Base-by-base conservation (phyloP, 441 rosid genomes). In the Adansonia grandidieri region DNA sequence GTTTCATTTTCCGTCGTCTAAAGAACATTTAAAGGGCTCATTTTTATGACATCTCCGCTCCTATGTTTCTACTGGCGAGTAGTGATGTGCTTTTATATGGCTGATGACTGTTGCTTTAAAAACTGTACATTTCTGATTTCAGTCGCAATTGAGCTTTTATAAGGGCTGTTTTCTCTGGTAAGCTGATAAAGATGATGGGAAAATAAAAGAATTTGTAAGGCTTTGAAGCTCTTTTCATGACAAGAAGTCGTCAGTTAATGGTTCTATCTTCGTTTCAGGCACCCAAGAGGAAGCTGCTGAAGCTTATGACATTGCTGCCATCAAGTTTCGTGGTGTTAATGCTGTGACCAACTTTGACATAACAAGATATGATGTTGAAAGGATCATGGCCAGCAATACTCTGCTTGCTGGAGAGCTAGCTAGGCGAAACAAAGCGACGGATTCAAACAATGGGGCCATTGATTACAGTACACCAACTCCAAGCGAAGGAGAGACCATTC, bases 201-300 rank as follows among this genome's bases (percentile, higher is more conserved):
- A 67, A 77, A 28, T 28, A 28, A 28, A 28, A 28, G 47, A 67
- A 67, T 63, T 71, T 22, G 15, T 32, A 58, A 67, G 58, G 75
- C 15, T 28, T 44, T 72, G 51, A 6, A 22, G 8, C 5, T 15
- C n/a, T 53, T 0, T 28, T 1, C 32, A 28, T 28, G 32, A 28
- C 32, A 28, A 28, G 32, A 3, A 32, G 37, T 11, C 3, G 45
- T 32, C 37, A 32, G 47, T 11, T 68, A 47, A 69, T 47, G 56
- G 32, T 69, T 47, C 58, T 28, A 32, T 22, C 8, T 78, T 28
- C 58, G 77, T 76, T 61, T 40, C 80, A 93, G 97, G 96, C 82
- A 92, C 99, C 45, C 97, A 96, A 85, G 99, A 96, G 86, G 99
- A 93, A 85, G 99, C 99, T 45, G 99, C 99, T 4, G 98, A 94